Evolutionary conservation across 2,329 filamentous ascomycete species (phyloP), one percentile per base, ranked within the genome.

Genomic region (Aspergillus bombycis): DNA sequence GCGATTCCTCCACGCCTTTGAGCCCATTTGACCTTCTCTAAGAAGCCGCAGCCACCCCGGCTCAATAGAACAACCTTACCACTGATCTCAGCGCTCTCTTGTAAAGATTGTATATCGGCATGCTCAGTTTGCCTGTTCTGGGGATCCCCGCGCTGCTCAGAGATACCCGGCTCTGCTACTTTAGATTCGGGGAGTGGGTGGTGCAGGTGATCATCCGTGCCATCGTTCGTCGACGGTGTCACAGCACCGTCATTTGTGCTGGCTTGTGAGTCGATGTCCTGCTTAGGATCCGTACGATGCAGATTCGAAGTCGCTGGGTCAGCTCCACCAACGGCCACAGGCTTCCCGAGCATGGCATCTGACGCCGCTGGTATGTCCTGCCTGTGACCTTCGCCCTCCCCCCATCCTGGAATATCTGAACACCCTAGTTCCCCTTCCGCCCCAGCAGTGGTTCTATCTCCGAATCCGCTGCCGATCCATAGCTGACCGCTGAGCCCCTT

Each of bases 1-100:
- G 92, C 95, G 64, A 93, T 86, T 23, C 91, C 95, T 28, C 95
- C 95, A 73, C 95, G 88, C 65, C 93, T 87, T 77, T 99, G 95
- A 14, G 91, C 93, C 95, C 95, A 99, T 81, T 96, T 94, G 67
- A 95, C 93, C 79, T 99, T 99, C 75, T 98, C 94, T 64, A 97
- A 80, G 76, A 99, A 99, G 6, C 95, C 95, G 77, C 95, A 99
- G 9, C 94, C 95, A 62, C 95, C 95, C 61, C 95, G 89, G 77
- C 92, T 96, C 62, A 99, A 83, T 58, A 99, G 82, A 2, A 96
- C 95, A 55, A 99, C 88, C 79, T 97, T 98, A 68, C 95, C 95
- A 36, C 89, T 85, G 67, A 99, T 98, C 76, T 98, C 94, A 26
- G 94, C 93, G 59, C 89, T 89, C 79, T 97, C 93, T 78, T 97